These are phyloP conservation scores for Pseudozyma tsukubaensis DNA, from an alignment of 1,284 basidiomycete species.

Conservation along the genomic window DNA sequence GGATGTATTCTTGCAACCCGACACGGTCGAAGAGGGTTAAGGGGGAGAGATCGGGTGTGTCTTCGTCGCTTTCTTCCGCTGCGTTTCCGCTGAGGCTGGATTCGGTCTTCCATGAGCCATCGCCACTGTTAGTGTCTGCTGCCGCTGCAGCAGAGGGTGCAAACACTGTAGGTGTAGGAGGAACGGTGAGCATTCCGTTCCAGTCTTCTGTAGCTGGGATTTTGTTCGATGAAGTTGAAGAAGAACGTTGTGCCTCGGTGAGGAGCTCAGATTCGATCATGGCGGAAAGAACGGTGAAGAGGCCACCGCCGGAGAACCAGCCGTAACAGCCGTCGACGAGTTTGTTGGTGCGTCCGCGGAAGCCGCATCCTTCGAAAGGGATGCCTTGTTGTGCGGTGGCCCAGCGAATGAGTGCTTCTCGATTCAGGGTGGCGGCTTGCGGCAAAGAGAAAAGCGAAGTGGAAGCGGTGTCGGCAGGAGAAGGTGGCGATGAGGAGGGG, in stretches of 20 bases:
- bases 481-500: conserved; percentile 1
- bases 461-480: background rate
- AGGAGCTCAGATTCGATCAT: conserved; percentile 71
- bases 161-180: conserved; percentile 10
- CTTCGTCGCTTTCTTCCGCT: conserved; percentile 13
- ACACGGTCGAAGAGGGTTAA: conserved; percentile 67
- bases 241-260: conserved; percentile 22
- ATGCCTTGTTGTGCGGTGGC: conserved; percentile 85
- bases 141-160: conserved; percentile 4
- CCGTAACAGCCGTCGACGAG: conserved; percentile 98
- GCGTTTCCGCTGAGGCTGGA: conserved; percentile 11
- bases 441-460: background rate
- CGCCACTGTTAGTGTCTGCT: conserved; percentile 8
- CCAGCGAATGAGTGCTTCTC: conserved; percentile 80
- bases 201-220: conserved; percentile 39
- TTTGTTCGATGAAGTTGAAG: conserved; percentile 21
- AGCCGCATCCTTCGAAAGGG: conserved; percentile 87
- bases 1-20: conserved; percentile 87
- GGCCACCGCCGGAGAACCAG: conserved; percentile 93
- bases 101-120: conserved; percentile 43
- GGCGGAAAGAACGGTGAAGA: conserved; percentile 82
- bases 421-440: conserved; percentile 73
- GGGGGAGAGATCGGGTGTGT: conserved; percentile 29
- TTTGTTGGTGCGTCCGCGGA: conserved; percentile 94
- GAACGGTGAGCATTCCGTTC: conserved; percentile 41